phyloP scores from a whole-genome alignment of 2,329 filamentous ascomycete species.

The Lomentospora prolificans region DNA sequence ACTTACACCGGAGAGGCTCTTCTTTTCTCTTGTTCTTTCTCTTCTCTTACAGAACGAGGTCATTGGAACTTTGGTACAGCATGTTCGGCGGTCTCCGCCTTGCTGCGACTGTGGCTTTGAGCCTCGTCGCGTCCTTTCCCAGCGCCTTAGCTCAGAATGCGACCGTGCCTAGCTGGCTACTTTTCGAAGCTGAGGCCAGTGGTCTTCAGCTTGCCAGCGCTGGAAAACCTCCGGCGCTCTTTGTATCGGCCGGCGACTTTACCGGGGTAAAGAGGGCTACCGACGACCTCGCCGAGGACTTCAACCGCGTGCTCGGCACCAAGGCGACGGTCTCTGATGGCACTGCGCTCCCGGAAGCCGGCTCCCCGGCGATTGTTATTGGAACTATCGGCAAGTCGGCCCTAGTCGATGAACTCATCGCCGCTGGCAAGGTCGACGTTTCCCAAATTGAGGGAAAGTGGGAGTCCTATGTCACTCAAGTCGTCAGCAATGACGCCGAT shows the following conservation, averaged over 20 bases:
- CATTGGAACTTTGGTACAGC: neutral
- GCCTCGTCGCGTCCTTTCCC: constrained; percentile 9
- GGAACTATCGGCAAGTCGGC: constrained; percentile 54
- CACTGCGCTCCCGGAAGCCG: constrained; percentile 26
- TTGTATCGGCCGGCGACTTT: constrained; percentile 50
- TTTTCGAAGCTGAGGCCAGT: constrained; percentile 21
- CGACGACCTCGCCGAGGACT: constrained; percentile 56
- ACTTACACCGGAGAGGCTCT: neutral
- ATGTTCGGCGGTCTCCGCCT: constrained; percentile 1
- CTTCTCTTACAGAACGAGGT: neutral
- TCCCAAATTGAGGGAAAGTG: constrained; percentile 39
- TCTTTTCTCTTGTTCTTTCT: neutral
- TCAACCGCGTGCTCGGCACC: constrained; percentile 60
- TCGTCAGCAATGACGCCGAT: constrained; percentile 36
- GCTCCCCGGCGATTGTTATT: constrained; percentile 51
- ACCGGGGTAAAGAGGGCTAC: constrained; percentile 60
- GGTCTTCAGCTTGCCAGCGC: constrained; percentile 26
- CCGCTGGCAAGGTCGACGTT: constrained; percentile 31
- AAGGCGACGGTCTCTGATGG: constrained; percentile 51
- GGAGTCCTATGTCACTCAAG: constrained; percentile 36
- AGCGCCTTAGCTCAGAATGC: constrained; percentile 16
- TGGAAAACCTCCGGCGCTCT: constrained; percentile 31
- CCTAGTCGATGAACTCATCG: constrained; percentile 48
- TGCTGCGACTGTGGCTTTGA: neutral
- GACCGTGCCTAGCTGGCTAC: constrained; percentile 36